Evolutionary conservation across 176 grass and related monocot genomes (phyloP), one percentile per base, ranked within the genome.

Genomic region (Eremochloa ophiuroides): DNA sequence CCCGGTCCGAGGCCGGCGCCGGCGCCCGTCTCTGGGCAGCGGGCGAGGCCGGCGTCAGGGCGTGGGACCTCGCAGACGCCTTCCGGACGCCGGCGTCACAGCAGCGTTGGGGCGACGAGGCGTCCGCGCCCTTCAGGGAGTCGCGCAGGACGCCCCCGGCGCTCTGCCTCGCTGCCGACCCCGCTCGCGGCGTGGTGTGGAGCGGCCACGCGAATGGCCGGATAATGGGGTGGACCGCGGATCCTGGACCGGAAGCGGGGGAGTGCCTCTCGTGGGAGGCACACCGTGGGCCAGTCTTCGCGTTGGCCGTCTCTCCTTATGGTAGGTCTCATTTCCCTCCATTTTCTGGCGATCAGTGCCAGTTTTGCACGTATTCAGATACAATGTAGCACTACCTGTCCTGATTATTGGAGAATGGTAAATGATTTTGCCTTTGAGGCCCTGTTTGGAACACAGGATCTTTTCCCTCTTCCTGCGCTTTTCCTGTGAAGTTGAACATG

Each of bases 191-290:
- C 31, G n/a, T 97, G 66, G 81, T 97, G 66, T 97, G 94, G 94
- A 97, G 91, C 86, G 94, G 94, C 23, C 94, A 93, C 41, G 14
- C 41, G 39, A 79, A 91, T 60, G 94, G 94, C 42, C 69, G 74
- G 80, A 85, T 97, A 65, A 81, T 91, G 78, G 81, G 79, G 3
- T 97, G 94, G 94, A 74, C 42, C 39, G 76, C 68, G 14, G 84
- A 68, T 55, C 81, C 41, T 44, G 73, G 71, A 40, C 69, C 66
- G 2, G 78, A 76, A 8, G 75, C 75, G 7, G 69, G 53, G 79
- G 91, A 97, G 68, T 82, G 84, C 61, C 48, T 87, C 38, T 64
- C 50, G 5, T 97, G 94, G 94, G 83, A 87, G 17, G 91, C 94
- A 0, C 91, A 97, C 81, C 77, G 48, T 35, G 80, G 77, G 2